These are phyloP conservation scores for Ministeria vibrans DNA, from an alignment of 78 protist species.

Conservation along the genomic window DNA sequence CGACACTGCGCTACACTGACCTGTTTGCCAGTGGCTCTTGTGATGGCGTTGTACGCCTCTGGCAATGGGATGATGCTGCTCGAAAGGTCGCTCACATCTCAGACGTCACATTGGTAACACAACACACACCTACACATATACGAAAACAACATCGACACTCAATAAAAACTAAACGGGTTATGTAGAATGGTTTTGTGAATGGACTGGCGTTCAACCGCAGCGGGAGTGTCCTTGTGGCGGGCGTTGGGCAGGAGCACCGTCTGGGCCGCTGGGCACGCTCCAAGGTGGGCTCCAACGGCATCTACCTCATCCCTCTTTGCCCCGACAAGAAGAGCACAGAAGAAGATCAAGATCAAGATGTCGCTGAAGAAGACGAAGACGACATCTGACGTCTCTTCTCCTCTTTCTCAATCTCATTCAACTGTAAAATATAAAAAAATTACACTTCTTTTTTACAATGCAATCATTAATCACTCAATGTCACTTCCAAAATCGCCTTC, in stretches of 20 bases:
- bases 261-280: conserved; percentile 5
- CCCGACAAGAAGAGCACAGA: not conserved
- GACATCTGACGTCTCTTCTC: no score
- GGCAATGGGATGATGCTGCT: not conserved
- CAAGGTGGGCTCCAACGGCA: not conserved
- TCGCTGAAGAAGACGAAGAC: conserved; percentile 13
- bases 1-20: not conserved
- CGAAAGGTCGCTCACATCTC: no score
- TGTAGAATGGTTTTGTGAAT: conserved; percentile 23
- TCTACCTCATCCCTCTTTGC: not conserved
- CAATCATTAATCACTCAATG: no score
- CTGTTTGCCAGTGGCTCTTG: not conserved
- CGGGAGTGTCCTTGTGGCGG: not conserved
- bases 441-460: no score
- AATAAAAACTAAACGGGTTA: no score
- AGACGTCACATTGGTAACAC: no score
- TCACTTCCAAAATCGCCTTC: no score
- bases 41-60: conserved; percentile 10
- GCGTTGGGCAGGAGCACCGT: conserved; percentile 19
- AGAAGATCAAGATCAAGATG: conserved; percentile 21
- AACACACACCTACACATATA: no score
- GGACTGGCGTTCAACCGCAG: not conserved
- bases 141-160: no score
- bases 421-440: no score
- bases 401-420: no score